Base-by-base conservation (phyloP, 371 early-diverging fungal genomes). In the Rhizopus sp. region DNA sequence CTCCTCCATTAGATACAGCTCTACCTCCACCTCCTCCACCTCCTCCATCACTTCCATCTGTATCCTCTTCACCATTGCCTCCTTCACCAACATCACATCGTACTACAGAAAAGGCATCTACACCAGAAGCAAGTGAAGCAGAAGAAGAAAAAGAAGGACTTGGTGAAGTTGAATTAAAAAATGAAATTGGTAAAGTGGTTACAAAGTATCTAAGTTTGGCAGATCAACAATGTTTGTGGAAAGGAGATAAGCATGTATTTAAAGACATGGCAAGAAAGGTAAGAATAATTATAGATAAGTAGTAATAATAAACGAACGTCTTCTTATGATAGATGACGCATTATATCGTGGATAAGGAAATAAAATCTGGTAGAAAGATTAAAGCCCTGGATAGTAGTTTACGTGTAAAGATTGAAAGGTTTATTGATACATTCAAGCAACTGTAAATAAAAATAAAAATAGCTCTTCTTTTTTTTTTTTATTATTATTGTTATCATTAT, bases 261-360 rank as follows among this genome's bases (percentile, higher is more conserved):
- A 75, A 75, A 35, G 69, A 71, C 39, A 47, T 75, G 3, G 72
- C 71, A 15, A 60, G 75, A 55, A 75, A 69, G 68, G 74, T 73
- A 65, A 53, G n/a, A 6, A 29, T 50, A 8, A 32, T 16, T 7
- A 35, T 42, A 35, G 8, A 33, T 6, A 15, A 30, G 9, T 44
- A 37, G 29, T 17, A 2, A 23, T 2, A 12, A 32, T 12, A 35
- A 55, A 2, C 0, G 8, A 6, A 23, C 30, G 3, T 17, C 40
- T 38, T 10, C 9, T 50, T 54, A 15, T 33, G 32, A 8, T 62
- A 73, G 72, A 62, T 75, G 13, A 75, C 75, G 23, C 75, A 75
- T 56, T 72, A 75, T 55, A 67, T 75, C 53, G 75, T 75, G 2
- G 72, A 75, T 35, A 52, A 67, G 17, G 75, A 75, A 51, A 50